Base-by-base conservation (phyloP, 2,329 filamentous ascomycete species). In the Beauveria australis region DNA sequence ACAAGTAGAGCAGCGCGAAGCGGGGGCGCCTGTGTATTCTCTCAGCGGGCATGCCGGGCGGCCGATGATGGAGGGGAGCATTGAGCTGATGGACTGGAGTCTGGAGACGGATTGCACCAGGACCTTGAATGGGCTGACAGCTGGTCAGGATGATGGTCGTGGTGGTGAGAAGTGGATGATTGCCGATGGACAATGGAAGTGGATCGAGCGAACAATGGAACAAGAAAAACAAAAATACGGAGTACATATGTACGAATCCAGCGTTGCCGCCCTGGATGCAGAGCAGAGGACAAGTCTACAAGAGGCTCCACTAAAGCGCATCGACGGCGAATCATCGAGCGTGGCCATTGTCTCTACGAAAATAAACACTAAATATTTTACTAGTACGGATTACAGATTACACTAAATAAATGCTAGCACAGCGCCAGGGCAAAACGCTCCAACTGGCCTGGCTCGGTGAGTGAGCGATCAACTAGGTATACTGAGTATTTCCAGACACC, bases 1-100 rank as follows among this genome's bases (percentile, higher is more conserved):
- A 16, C 16, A 18, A 4, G 18, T 43, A 18, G 41, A 46, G 41
- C 51, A 18, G 28, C 53, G n/a, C 16, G n/a, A 26, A 18, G 41
- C 26, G 53, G 53, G 43, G 43, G 30, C 10, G 10, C 14, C 12
- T 16, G 5, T 37, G 30, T 33, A 33, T 12, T 57, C 44, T 41
- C 44, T 57, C 44, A 22, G 55, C 55, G 56, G 56, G 8, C 47
- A 53, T 52, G 48, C 48, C 56, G 56, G 19, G 40, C n/a, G 40
- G 56, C 37, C 40, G 48, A 59, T 44, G 40, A 44, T 44, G 47
- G 47, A 53, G 37, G 56, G 47, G 40, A 12, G 3, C 28, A 57
- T 57, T 57, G 33, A 37, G 55, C 56, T 46, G 19, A 26, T 57
- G 46, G 33, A 47, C 56, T 46, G 19, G 24, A 16, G 56, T 12